Evolutionary conservation across 2,329 filamentous ascomycete genomes (phyloP), one percentile per base, ranked within the genome.

Genomic region (Penicillium aurantiogriseum): DNA sequence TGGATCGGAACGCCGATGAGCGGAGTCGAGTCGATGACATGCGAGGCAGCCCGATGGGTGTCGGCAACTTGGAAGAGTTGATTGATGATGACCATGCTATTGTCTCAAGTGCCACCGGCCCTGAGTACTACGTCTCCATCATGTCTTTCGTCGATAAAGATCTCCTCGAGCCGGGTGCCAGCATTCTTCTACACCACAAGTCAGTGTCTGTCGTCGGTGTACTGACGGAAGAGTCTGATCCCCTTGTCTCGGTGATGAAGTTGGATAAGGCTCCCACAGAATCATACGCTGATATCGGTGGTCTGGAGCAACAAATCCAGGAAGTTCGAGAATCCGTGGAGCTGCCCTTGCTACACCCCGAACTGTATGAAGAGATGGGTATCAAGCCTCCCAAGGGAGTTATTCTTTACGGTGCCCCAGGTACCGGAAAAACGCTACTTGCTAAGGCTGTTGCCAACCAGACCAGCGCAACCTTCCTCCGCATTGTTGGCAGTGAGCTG

Each of bases 141-240:
- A 97, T 97, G 94, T 97, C 93, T 54, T 99, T 99, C 71, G 94
- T 99, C 65, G 94, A 99, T 82, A 99, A 99, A 79, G 94, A 99
- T 71, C 85, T 99, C 4, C 84, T 99, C 43, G 94, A 99, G 77
- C 94, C 94, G 1, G 95, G 95, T 60, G 92, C 94, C 19, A 97
- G 92, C 69, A 94, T 99, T 48, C 81, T 99, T 48, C 81, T 99
- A 58, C 94, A 99, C 72, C 94, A 99, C 78, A 99, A 99, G 81
- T 95, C 90, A 52, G 93, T 97, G 51, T 97, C 93, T 42, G 96
- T 99, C 44, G 94, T 99, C 31, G 94, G 95, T 76, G 94, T 99
- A 21, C 80, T 99, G 68, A 97, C 93, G 2, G 94, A 99, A 68
- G 94, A 99, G 71, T 88, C 94, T 19, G 94, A 99, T 75, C 94